These are phyloP conservation scores for Halteria grandinella DNA, from an alignment of 73 alveolate species.

Conservation along the genomic window DNA sequence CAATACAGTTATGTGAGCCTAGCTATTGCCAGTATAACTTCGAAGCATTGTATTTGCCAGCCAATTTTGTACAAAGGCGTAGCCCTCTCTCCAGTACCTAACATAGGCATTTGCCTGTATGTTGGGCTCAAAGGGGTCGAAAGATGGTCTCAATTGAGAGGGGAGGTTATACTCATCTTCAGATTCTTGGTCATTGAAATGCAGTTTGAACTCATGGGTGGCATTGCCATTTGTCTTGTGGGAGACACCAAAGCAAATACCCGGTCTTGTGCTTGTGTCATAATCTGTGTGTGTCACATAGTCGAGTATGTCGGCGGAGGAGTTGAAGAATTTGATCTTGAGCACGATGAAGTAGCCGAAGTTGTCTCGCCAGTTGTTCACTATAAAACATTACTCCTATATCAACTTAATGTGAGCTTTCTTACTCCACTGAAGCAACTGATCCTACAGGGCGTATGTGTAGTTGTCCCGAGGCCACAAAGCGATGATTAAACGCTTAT, in stretches of 20 bases:
- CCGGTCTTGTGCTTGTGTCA: conserved; percentile 23
- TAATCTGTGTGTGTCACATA: conserved; percentile 20
- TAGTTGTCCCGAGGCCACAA: not conserved
- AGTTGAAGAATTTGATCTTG: not conserved
- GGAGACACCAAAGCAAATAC: conserved; percentile 65
- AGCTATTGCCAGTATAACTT: not conserved
- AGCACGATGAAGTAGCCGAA: not conserved
- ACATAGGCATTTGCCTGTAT: conserved; percentile 11
- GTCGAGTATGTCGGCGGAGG: conserved; percentile 1
- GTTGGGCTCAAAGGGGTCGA: conserved; percentile 18
- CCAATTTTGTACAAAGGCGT: conserved; percentile 38
- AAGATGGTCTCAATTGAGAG: conserved; percentile 24
- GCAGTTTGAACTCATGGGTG: conserved; percentile 27
- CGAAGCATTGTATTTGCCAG: conserved; percentile 42
- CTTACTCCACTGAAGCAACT: conserved; percentile 8
- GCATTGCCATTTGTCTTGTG: not conserved
- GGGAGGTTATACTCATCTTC: conserved; percentile 42
- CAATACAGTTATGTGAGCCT: not conserved
- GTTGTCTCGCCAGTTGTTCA: not conserved
- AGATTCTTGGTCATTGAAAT: conserved; percentile 27
- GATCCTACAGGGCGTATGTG: not conserved
- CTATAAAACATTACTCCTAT: too few species aligned
- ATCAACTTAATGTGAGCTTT: too few species aligned
- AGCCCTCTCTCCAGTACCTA: conserved; percentile 25
- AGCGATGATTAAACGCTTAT: too few species aligned